Base-by-base conservation (phyloP, 208 protist genomes). In the Acanthamoeba lenticulata region DNA sequence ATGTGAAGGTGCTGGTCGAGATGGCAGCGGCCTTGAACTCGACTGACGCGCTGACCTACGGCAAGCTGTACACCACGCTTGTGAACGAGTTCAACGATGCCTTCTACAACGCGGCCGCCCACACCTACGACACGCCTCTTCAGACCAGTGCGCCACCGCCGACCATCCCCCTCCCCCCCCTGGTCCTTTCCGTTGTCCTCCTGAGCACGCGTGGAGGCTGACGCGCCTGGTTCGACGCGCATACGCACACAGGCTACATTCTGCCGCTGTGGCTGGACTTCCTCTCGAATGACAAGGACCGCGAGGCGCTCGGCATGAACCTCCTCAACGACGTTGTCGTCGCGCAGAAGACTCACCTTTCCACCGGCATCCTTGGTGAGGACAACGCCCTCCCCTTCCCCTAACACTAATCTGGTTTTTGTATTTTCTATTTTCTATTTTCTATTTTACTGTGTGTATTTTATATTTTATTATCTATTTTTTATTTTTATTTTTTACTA, bases 361-460 rank as follows among this genome's bases (percentile, higher is more conserved):
- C 47, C 15, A 83, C 93, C 7, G 93, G 93, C 17, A 94, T 94
- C 1, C 36, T 94, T 13, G 93, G 93, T 40, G 7, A 7, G 49
- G 5, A 27, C 49, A 11, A 27, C 52, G 3, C 55, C 17, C 9
- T 52, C 45, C 45, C 45, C 15, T 15, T 62, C 55, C 29, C 52
- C 13, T n/a, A n/a, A n/a, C n/a, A n/a, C n/a, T n/a, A n/a, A n/a
- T n/a, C n/a, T n/a, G n/a, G n/a, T n/a, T n/a, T n/a, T n/a, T n/a
- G n/a, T n/a, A n/a, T n/a, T n/a, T n/a, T n/a, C 52, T 27, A 15
- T 60, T 11, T 11, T 15, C 2, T 15, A 62, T 15, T 62, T 24
- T 1, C 15, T 62, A n/a, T n/a, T n/a, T n/a, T n/a, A n/a, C n/a
- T n/a, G n/a, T n/a, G n/a, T n/a, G n/a, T n/a, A n/a, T n/a, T n/a